Percentiles rank a stretch among this genome's conserved stretches.
These are phyloP conservation scores for Pachysandra terminalis DNA, from an alignment of 164 flowering plant species.

Conservation along the genomic window DNA sequence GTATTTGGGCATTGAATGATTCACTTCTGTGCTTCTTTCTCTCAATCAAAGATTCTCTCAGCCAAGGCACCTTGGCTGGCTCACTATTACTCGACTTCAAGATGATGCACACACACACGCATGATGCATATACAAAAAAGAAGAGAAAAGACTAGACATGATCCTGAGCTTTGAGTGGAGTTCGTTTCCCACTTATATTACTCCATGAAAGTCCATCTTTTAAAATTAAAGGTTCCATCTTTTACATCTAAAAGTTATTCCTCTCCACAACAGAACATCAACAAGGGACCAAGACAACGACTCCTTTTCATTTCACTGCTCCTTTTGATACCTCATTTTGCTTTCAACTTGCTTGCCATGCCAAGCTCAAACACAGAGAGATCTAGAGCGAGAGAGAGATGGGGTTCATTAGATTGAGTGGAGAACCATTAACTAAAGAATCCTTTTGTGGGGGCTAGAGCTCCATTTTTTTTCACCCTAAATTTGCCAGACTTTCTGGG, in stretches of 20 bases:
- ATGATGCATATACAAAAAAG: neutral
- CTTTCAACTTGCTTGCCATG: conserved; percentile 9
- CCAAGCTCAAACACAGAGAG: neutral
- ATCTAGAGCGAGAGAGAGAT: conserved; percentile 1
- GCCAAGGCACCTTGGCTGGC: neutral
- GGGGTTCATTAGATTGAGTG: neutral
- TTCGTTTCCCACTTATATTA: conserved; percentile 30
- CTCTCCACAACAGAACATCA: conserved; percentile 41
- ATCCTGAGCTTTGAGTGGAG: conserved; percentile 20
- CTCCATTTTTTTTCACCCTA: conserved; percentile 3
- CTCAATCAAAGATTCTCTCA: neutral
- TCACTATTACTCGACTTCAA: too few relatives aligned
- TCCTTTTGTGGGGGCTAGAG: conserved; percentile 1
- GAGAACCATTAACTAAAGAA: conserved; percentile 4
- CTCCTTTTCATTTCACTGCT: conserved; percentile 29
- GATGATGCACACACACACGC: neutral
- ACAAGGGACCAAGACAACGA: conserved; percentile 37
- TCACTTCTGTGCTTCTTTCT: neutral
- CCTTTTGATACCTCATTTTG: conserved; percentile 31
- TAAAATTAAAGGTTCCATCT: conserved; percentile 28
- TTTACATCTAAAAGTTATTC: conserved; percentile 39
- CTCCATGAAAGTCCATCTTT: conserved; percentile 24
- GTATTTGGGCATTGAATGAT: neutral
- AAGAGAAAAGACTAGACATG: conserved; percentile 2
- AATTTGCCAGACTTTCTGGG: conserved; percentile 8